phyloP scores from a whole-genome alignment of 2,329 filamentous ascomycete species.

The Aspergillus pseudoglaucus region DNA sequence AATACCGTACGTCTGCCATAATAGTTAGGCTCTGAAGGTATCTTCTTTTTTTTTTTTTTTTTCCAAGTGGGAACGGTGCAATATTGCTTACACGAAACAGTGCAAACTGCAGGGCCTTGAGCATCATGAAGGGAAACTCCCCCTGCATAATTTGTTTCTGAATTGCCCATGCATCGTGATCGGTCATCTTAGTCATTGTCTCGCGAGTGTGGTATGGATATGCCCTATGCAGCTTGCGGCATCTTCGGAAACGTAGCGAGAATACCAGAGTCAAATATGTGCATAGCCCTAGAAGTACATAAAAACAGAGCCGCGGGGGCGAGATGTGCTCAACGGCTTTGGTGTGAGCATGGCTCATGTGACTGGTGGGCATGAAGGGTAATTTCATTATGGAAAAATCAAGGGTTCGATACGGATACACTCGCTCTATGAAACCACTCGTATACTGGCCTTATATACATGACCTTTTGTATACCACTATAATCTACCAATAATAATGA shows the following conservation, averaged over 20 bases:
- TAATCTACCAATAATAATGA: background rate
- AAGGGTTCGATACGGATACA: background rate
- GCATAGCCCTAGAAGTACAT: background rate
- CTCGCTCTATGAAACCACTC: background rate
- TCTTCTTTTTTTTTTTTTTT: background rate
- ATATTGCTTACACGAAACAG: slow-evolving; percentile 45
- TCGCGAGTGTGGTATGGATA: slow-evolving; percentile 39
- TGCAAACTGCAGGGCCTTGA: slow-evolving; percentile 51
- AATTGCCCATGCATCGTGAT: slow-evolving; percentile 47
- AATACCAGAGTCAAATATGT: slow-evolving; percentile 18
- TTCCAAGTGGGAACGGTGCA: background rate
- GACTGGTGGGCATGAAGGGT: background rate
- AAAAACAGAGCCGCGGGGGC: background rate
- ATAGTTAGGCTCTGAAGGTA: background rate
- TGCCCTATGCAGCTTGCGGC: slow-evolving; percentile 30
- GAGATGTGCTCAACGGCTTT: background rate
- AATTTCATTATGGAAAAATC: background rate
- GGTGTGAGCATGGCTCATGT: background rate
- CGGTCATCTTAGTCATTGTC: slow-evolving; percentile 46
- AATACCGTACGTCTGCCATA: slow-evolving; percentile 48
- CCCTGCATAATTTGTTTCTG: slow-evolving; percentile 39
- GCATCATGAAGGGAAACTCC: slow-evolving; percentile 50
- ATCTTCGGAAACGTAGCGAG: slow-evolving; percentile 21
- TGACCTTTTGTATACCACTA: background rate
- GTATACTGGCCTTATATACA: background rate